Conservation (phyloP, 1,284 basidiomycete genomes). For the Cryptococcus wingfieldii region DNA sequence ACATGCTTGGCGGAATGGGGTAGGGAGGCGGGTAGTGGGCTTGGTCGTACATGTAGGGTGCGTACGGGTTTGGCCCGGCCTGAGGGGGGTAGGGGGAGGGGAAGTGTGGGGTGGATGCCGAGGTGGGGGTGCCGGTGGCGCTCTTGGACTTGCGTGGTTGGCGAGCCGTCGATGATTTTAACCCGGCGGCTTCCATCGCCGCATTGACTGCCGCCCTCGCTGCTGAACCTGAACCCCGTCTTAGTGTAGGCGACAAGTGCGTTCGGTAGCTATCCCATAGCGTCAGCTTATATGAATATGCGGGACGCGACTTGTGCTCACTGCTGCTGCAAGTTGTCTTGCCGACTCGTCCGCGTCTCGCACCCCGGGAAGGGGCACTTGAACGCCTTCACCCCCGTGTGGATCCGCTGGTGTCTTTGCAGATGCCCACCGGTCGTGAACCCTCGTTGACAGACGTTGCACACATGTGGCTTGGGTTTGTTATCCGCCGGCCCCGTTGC, state of each 20-base stretch:
- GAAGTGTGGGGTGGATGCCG: slow-evolving; percentile 32
- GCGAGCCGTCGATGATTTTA: slow-evolving; percentile 39
- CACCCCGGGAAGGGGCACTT: slow-evolving; percentile 47
- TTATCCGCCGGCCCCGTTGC: slow-evolving; percentile 45
- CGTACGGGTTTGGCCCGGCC: slow-evolving; percentile 30
- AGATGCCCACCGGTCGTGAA: slow-evolving; percentile 47
- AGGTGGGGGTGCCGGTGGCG: slow-evolving; percentile 40
- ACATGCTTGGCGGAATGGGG: slow-evolving; percentile 29
- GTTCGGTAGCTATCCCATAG: slow-evolving; percentile 36
- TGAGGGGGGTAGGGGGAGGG: slow-evolving; percentile 43
- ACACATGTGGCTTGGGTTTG: slow-evolving; percentile 45
- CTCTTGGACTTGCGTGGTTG: slow-evolving; percentile 44
- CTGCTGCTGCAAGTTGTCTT: slow-evolving; percentile 48
- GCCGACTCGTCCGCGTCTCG: slow-evolving; percentile 44
- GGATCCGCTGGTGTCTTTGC: slow-evolving; percentile 46
- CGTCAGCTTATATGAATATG: background rate
- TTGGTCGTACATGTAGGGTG: slow-evolving; percentile 40
- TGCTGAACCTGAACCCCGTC: slow-evolving; percentile 42
- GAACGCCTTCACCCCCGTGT: slow-evolving; percentile 48
- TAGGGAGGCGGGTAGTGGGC: slow-evolving; percentile 31
- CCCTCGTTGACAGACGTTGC: slow-evolving; percentile 38
- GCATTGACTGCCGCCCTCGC: slow-evolving; percentile 43
- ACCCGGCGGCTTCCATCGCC: slow-evolving; percentile 46
- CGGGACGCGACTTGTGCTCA: slow-evolving; percentile 7
- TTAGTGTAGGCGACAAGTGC: slow-evolving; percentile 42